These are phyloP conservation scores for Grigorovia transvaalensis DNA, from an alignment of 805 yeast genomes.

Conservation along the genomic window DNA sequence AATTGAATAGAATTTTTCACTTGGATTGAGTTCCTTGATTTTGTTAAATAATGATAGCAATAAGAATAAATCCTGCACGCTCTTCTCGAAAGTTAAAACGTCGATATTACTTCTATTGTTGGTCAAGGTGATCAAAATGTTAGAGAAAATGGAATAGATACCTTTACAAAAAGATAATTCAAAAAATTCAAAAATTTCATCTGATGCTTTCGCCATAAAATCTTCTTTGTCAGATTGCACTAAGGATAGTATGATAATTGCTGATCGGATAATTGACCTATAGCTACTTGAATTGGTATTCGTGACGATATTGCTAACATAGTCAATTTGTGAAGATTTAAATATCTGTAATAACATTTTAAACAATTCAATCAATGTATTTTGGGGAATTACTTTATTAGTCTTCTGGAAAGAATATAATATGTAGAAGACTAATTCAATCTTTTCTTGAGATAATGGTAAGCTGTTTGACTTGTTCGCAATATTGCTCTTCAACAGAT, in stretches of 20 bases:
- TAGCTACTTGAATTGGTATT: constrained; percentile 34
- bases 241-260: constrained; percentile 39
- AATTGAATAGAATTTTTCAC: constrained; percentile 37
- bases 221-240: constrained; percentile 30
- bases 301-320: constrained; percentile 33
- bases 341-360: constrained; percentile 27
- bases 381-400: constrained; percentile 15
- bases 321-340: constrained; percentile 41
- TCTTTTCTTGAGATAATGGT: constrained; percentile 48
- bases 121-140: constrained; percentile 46
- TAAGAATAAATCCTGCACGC: constrained; percentile 54
- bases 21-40: constrained; percentile 40
- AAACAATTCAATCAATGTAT: constrained; percentile 17
- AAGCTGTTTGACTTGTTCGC: constrained; percentile 42
- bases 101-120: constrained; percentile 19
- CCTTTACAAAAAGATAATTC: constrained; percentile 58
- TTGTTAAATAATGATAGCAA: constrained; percentile 55
- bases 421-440: constrained; percentile 54
- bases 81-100: constrained; percentile 31
- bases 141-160: constrained; percentile 45
- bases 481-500: constrained; percentile 40
- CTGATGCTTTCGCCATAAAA: constrained; percentile 38
- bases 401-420: constrained; percentile 21
- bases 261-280: constrained; percentile 51
- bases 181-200: constrained; percentile 46